phyloP scores from a whole-genome alignment of 345 rosid species.

The Laguncularia racemosa region DNA sequence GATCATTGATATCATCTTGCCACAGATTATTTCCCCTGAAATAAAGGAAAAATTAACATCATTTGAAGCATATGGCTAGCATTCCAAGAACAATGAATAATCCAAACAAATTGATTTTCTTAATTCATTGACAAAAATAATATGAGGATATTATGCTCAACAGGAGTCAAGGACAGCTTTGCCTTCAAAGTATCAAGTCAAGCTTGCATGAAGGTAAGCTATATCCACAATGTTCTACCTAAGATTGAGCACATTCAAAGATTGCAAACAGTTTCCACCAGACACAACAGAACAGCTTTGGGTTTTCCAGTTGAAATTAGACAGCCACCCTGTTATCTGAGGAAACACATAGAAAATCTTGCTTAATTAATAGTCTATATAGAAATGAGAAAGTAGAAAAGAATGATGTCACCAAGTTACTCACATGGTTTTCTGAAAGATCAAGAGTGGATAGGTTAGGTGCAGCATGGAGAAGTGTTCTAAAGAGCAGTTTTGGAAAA shows the following conservation, averaged over 20 bases:
- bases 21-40: conserved; percentile 65
- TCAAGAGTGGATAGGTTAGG: conserved; percentile 50
- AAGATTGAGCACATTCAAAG: conserved; percentile 53
- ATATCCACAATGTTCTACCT: conserved; percentile 31
- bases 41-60: conserved; percentile 12
- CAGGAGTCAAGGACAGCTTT: too few relatives aligned
- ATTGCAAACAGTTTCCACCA: conserved; percentile 42
- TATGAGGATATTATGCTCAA: too few relatives aligned
- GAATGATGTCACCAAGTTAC: conserved; percentile 13
- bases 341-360: conserved; percentile 2
- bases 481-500: conserved; percentile 40
- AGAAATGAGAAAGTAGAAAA: conserved; percentile 3
- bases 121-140: too few relatives aligned
- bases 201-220: too few relatives aligned
- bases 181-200: too few relatives aligned
- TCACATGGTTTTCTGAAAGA: conserved; percentile 77
- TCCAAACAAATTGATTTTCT: too few relatives aligned
- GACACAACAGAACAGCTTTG: conserved; percentile 16
- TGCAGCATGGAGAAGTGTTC: conserved; percentile 50
- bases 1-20: conserved; percentile 55
- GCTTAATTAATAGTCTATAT: conserved; percentile 9
- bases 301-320: conserved; percentile 41
- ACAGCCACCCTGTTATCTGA: conserved; percentile 85
- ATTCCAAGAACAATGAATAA: neutral
- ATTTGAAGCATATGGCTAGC: neutral